Percentiles rank a stretch among this genome's conserved stretches.
These are phyloP conservation scores for Cymbopogon citratus DNA, from an alignment of 176 grass and related monocot species.

Conservation along the genomic window DNA sequence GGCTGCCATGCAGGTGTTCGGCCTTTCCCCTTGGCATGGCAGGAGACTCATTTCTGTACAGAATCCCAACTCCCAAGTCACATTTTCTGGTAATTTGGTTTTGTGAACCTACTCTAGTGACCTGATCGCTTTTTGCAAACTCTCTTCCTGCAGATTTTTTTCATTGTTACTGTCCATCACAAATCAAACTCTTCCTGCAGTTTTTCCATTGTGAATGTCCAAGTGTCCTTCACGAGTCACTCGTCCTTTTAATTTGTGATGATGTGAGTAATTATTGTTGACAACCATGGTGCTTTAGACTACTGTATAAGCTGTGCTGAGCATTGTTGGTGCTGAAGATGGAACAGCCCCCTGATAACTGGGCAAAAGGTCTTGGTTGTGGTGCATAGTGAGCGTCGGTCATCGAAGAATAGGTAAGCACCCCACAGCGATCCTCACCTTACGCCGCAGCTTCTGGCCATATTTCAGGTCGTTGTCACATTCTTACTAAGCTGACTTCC, in stretches of 20 bases:
- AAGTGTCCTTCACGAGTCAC: no score
- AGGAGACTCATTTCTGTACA: not conserved
- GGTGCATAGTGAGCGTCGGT: not conserved
- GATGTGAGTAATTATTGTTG: not conserved
- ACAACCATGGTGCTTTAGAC: not conserved
- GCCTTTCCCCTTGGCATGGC: not conserved
- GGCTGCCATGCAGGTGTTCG: not conserved
- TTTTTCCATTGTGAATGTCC: no score
- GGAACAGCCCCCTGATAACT: not conserved
- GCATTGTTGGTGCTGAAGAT: not conserved
- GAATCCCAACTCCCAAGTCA: not conserved
- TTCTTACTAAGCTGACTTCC: not conserved
- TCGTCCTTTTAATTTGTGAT: not conserved
- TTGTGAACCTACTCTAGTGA: not conserved
- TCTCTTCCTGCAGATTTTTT: not conserved
- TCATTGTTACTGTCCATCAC: not conserved
- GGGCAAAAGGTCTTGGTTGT: not conserved
- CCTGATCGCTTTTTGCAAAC: not conserved
- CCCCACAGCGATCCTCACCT: not conserved
- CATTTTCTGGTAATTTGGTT: not conserved
- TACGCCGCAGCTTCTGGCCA: not conserved
- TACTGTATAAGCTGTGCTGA: not conserved
- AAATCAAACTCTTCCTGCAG: no score
- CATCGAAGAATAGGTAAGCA: not conserved
- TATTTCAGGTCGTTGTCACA: not conserved